Percentiles rank a stretch among this genome's conserved stretches.
Evolutionary conservation across 371 early-diverging fungal genomes (phyloP).

Genomic region (Homolaphlyctis polyrhiza): DNA sequence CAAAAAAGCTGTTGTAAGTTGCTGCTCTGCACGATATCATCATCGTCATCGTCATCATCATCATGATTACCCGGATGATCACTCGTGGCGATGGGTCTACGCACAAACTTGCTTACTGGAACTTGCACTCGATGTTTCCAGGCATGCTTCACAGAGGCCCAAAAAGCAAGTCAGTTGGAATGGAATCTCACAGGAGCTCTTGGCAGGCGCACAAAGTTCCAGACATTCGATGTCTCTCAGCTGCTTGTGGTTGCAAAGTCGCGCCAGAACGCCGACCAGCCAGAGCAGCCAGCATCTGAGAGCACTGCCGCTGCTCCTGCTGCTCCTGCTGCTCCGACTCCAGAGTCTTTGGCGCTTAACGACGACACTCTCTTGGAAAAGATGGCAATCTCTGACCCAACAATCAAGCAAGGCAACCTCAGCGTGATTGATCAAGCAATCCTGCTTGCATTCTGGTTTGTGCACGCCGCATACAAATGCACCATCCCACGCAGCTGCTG

Average conservation of each 20-base stretch:
- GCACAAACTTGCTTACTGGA: no score
- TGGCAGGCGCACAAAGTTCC: conserved; percentile 92
- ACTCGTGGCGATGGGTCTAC: no score
- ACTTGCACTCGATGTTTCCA: no score
- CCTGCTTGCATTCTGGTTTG: conserved; percentile 81
- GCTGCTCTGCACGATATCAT: no score
- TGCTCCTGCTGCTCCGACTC: conserved; percentile 23
- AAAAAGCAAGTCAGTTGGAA: conserved; percentile 68
- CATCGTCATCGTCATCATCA: no score
- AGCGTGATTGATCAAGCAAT: conserved; percentile 81
- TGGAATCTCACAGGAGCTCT: conserved; percentile 84
- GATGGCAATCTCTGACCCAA: conserved; percentile 52
- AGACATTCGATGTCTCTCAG: conserved; percentile 78
- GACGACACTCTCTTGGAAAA: conserved; percentile 89
- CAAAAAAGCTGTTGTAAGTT: conserved; percentile 54
- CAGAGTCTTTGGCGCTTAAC: conserved; percentile 71
- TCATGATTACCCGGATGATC: no score
- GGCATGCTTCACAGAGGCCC: conserved; percentile 61
- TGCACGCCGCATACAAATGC: no score
- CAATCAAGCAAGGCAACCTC: conserved; percentile 50
- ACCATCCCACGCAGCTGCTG: not conserved
- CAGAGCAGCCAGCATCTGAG: conserved; percentile 5
- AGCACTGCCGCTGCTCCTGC: conserved; percentile 3
- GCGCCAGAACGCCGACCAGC: conserved; percentile 22
- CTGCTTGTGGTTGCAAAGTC: conserved; percentile 82